Evolutionary conservation across 2,329 filamentous ascomycete genomes (phyloP), one percentile per base, ranked within the genome.

Genomic region (Fusarium verticillioides): DNA sequence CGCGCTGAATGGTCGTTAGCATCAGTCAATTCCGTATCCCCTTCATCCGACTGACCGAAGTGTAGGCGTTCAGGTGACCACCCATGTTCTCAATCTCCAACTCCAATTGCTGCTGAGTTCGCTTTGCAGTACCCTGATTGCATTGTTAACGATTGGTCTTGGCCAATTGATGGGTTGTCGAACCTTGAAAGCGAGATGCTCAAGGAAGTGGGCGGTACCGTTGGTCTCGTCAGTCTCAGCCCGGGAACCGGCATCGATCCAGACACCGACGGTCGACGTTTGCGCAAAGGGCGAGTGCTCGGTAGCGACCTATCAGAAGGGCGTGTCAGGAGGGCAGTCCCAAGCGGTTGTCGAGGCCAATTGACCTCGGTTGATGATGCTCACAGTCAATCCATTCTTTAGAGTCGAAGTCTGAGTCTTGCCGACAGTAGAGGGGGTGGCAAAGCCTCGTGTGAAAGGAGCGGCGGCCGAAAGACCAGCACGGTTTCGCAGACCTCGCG

Each of bases 41-140:
- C 69, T 73, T 73, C 54, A 69, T 66, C 79, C 79, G 78, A 85
- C 93, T 81, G 91, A 98, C 95, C 88, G 96, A 98, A 80, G 96
- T 99, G 89, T 99, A 99, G 84, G 96, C 96, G 86, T 99, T 99
- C 80, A 99, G 90, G 88, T 99, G 96, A 76, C 94, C 96, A 84
- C 96, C 96, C 94, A 99, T 98, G 88, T 99, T 99, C 90, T 99
- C 96, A 82, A 99, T 98, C 89, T 99, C 96, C 76, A 99, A 92
- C 88, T 99, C 96, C 83, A 99, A 89, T 87, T 99, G 96, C 84
- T 97, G 93, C 86, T 99, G 96, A 76, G 93, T 95, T 85, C 96
- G 91, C 88, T 93, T 97, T 85, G 93, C 89, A 78, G 96, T 99
- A 79, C 96, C 96, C 95, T 95, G n/a, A 19, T 39, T 43, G 50